phyloP scores from a whole-genome alignment of 2,329 filamentous ascomycete species.

The Nectriaceae sp. region DNA sequence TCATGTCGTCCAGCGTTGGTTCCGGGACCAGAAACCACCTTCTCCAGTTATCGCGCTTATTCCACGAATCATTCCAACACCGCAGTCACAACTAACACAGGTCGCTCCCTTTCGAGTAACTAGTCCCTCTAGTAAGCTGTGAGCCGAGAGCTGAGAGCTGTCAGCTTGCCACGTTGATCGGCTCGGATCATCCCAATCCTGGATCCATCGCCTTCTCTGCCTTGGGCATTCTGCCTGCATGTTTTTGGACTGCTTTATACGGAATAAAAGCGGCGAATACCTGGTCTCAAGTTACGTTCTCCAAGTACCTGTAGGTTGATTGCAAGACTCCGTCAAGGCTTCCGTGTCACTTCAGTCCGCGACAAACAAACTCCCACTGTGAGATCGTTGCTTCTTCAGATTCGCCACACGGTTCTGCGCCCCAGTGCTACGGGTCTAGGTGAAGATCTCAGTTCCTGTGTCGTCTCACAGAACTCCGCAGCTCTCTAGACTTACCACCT shows the following conservation, averaged over 20 bases:
- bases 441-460: neutral
- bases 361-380: neutral
- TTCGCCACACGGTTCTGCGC: neutral
- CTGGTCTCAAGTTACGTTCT: neutral
- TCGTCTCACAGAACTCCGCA: conserved; percentile 1
- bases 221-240: neutral
- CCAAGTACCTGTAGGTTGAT: neutral
- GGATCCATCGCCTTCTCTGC: neutral
- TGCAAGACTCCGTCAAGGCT: neutral
- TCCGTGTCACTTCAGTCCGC: neutral
- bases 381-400: neutral
- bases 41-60: neutral
- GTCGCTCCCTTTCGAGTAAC: neutral
- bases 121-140: neutral
- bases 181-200: neutral
- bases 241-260: neutral
- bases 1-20: neutral
- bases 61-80: neutral
- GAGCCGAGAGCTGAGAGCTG: neutral
- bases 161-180: neutral
- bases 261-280: neutral
- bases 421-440: neutral
- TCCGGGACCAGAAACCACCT: neutral
- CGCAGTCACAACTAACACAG: neutral
- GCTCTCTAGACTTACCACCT: conserved; percentile 1